Percentiles rank a stretch among this genome's conserved stretches.
Evolutionary conservation across 371 early-diverging fungal genomes (phyloP).

Genomic region (Rhizopus delemar): DNA sequence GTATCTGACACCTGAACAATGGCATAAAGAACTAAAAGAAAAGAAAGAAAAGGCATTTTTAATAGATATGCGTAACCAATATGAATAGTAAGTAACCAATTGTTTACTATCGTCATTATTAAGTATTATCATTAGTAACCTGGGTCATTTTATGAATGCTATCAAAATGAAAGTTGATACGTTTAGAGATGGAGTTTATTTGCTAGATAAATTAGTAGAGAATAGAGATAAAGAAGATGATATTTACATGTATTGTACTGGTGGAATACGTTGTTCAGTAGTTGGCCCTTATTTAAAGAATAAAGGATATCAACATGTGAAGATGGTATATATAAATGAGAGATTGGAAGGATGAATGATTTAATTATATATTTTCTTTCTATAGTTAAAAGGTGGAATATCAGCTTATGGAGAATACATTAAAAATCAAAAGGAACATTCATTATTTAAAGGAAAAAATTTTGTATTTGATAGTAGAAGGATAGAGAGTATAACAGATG

Average conservation of each 20-base stretch:
- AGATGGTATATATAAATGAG: slow-evolving; percentile 47
- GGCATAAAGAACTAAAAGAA: slow-evolving; percentile 62
- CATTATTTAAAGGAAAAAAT: slow-evolving; percentile 74
- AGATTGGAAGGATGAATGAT: neutral
- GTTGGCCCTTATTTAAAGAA: slow-evolving; percentile 71
- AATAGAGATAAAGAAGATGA: slow-evolving; percentile 44
- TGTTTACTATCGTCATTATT: neutral
- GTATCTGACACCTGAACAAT: slow-evolving; percentile 63
- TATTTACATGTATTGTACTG: slow-evolving; percentile 84
- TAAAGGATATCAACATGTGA: slow-evolving; percentile 67
- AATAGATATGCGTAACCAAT: slow-evolving; percentile 80
- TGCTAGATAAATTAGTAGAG: slow-evolving; percentile 28
- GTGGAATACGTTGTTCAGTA: slow-evolving; percentile 79
- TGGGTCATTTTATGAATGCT: slow-evolving; percentile 72
- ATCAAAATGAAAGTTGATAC: slow-evolving; percentile 74
- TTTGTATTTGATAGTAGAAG: slow-evolving; percentile 79
- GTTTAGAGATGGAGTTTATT: slow-evolving; percentile 63
- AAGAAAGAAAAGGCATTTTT: slow-evolving; percentile 37
- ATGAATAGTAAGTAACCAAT: slow-evolving; percentile 60
- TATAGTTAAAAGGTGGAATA: slow-evolving; percentile 72
- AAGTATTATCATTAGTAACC: slow-evolving; percentile 34
- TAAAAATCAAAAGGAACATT: slow-evolving; percentile 30
- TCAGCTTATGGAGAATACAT: slow-evolving; percentile 73
- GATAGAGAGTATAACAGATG: slow-evolving; percentile 70
- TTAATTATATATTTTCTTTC: no score